Evolutionary conservation across 768 basidiomycete genomes (phyloP).

Genomic region (Pholiota molesta): DNA sequence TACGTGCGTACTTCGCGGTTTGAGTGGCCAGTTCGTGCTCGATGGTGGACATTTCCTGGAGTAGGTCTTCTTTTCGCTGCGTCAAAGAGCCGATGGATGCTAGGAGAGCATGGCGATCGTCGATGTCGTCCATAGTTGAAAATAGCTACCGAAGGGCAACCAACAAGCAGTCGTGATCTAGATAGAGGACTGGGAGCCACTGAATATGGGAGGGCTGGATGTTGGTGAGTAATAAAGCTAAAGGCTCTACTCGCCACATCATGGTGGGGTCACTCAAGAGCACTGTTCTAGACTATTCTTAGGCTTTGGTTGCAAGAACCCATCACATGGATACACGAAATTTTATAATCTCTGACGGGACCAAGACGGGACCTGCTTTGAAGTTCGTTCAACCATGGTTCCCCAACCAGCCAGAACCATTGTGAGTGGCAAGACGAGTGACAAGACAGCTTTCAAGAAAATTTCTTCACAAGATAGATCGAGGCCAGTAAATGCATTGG

Average conservation of each 20-base stretch:
- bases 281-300: neutral
- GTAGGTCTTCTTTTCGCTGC: slow-evolving; percentile 30
- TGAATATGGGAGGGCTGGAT: neutral
- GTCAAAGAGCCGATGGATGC: slow-evolving; percentile 30
- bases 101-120: slow-evolving; percentile 9
- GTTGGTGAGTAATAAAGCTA: neutral
- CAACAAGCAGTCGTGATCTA: neutral
- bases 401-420: no score
- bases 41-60: slow-evolving; percentile 36
- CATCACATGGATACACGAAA: no score
- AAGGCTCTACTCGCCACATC: neutral
- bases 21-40: slow-evolving; percentile 34
- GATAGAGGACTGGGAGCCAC: neutral
- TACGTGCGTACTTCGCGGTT: slow-evolving; percentile 33
- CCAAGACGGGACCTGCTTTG: neutral
- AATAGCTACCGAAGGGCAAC: no score
- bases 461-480: neutral
- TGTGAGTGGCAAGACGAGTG: no score
- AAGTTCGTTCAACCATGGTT: no score
- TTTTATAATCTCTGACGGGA: neutral
- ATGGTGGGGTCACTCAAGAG: neutral
- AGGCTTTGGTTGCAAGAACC: no score
- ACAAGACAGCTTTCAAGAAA: no score
- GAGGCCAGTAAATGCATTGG: neutral
- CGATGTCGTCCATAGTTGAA: neutral